A percentile compares a stretch with the other conserved stretches of the same genome.
Conservation (phyloP, 164 flowering plant genomes). For the Vitis cinerea region DNA sequence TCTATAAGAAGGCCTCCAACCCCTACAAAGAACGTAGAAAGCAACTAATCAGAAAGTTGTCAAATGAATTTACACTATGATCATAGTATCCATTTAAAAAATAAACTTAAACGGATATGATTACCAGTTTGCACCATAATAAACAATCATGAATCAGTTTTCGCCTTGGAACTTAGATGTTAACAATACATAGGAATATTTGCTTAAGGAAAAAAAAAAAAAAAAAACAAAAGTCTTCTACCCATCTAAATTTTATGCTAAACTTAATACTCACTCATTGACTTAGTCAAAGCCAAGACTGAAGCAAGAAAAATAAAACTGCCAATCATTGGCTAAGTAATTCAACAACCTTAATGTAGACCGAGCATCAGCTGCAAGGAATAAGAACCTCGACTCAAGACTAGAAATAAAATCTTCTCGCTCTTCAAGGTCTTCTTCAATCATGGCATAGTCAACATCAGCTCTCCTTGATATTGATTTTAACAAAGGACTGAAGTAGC, state of each 20-base stretch:
- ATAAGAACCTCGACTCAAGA: conserved; percentile 80
- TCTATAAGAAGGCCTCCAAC: conserved; percentile 93
- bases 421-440: conserved; percentile 63
- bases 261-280: no score
- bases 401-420: conserved; percentile 58
- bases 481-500: conserved; percentile 87
- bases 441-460: conserved; percentile 47
- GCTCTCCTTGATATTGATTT: conserved; percentile 57
- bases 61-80: not conserved
- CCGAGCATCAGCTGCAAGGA: conserved; percentile 94
- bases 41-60: conserved; percentile 1
- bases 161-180: no score
- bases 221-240: no score
- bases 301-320: not conserved
- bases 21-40: conserved; percentile 41
- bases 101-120: no score
- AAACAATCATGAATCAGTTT: no score
- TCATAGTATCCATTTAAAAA: no score
- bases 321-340: not conserved
- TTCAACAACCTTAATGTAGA: conserved; percentile 68
- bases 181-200: no score
- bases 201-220: no score
- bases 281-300: no score
- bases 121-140: no score
- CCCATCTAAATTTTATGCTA: no score